Evolutionary conservation across 768 basidiomycete genomes (phyloP), one percentile per base, ranked within the genome.

Genomic region (Naganishia kalamii): DNA sequence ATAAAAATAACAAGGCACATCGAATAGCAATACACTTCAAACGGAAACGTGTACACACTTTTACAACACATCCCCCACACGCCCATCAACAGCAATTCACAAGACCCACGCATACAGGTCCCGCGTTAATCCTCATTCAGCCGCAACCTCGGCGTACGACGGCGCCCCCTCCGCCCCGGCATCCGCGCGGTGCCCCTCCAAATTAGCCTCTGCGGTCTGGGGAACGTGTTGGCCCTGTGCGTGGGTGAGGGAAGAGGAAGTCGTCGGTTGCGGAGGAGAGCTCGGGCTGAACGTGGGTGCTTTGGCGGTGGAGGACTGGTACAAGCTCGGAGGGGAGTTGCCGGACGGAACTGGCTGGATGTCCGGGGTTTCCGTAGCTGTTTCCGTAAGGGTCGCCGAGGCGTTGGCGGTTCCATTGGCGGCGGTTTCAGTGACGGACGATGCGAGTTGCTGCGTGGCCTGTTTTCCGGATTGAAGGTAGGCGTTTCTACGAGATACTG

Each of bases 91-190:
- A 49, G 15, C 29, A 32, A 15, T n/a, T 29, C 51, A 35, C 51
- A 52, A 8, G 11, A 52, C 11, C 32, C 32, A 23, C 37, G 21
- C 33, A 25, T 21, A 40, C 23, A 57, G 29, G 17, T 61, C 60
- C 15, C 43, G 19, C 25, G 29, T n/a, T 33, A 61, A 46, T 12
- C 47, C 47, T 61, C 60, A 61, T 48, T 61, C 60, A 1, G 60
- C 19, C 11, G 25, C 27, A 13, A 47, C 27, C 21, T 47, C 60
- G 43, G 43, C 23, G n/a, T 46, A 47, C 7, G 29, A 46, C 25
- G 37, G 40, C 25, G n/a, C 41, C 29, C 40, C 59, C 21, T 52
- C 27, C 10, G 30, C 21, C 19, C 54, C 54, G 54, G 27, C 54
- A 23, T 8, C 37, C 8, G 8, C 37, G 8, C 37, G 8, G 17